Evolutionary conservation across 2,329 filamentous ascomycete species (phyloP), one percentile per base, ranked within the genome.

Genomic region (Cladosporium velox): DNA sequence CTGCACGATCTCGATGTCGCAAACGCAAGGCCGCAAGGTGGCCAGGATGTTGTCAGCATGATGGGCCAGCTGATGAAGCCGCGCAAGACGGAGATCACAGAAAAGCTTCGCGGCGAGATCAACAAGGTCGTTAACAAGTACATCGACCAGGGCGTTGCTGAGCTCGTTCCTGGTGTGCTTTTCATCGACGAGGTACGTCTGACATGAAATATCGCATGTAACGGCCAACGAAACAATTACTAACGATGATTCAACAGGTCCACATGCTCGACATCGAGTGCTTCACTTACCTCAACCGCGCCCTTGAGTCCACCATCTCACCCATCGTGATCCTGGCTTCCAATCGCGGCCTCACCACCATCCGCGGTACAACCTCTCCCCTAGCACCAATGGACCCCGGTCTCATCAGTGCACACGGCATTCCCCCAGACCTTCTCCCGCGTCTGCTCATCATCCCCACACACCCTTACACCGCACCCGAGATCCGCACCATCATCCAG

Each of bases 41-140:
- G 95, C 54, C 95, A 99, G 84, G 95, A 99, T 79, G 96, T 99
- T 71, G 98, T 99, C 93, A 97, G 93, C 83, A 98, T 99, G 95
- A 98, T 99, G 94, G 95, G 95, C 74, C 95, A 99, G 81, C 83
- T 99, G 76, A 97, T 98, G 93, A 98, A 98, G 86, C 95, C 95
- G 68, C 96, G 96, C 84, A 97, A 97, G 89, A 99, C 95, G 6
- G 95, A 99, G 79, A 98, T 99, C 76, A 99, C 95, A 34, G 95
- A 99, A 81, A 99, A 99, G 84, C 83, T 99, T 75, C 88, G 95
- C 67, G 84, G 87, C 65, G 95, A 99, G 82, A 98, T 99, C 83
- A 97, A 99, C 87, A 98, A 98, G 83, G 94, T 99, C 34, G 95
- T 99, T 72, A 97, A 93, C 85, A 93, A 94, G 79, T 99, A 98